phyloP scores from a whole-genome alignment of 768 basidiomycete genomes.

The Galerina sulciceps region DNA sequence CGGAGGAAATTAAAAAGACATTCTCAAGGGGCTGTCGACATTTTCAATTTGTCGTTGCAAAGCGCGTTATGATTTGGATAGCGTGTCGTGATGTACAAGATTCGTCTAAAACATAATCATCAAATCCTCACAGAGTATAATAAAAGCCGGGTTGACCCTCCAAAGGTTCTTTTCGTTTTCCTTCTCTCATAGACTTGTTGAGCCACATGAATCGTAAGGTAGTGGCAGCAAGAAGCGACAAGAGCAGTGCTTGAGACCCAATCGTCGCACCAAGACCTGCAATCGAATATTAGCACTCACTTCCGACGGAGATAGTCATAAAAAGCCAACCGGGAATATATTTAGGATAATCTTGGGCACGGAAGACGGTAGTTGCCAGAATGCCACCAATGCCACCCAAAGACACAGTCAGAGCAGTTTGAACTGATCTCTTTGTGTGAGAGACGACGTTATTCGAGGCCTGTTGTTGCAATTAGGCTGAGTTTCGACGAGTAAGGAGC shows the following conservation, averaged over 20 bases:
- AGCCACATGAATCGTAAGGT: slow-evolving; percentile 39
- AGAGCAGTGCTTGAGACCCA: slow-evolving; percentile 41
- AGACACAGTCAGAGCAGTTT: slow-evolving; percentile 43
- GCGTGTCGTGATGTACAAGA: slow-evolving; percentile 13
- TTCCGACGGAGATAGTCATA: not conserved
- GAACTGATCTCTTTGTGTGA: slow-evolving; percentile 48
- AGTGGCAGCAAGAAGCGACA: slow-evolving; percentile 35
- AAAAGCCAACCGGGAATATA: slow-evolving; percentile 43
- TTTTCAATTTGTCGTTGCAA: too few species aligned
- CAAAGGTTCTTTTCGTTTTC: slow-evolving; percentile 34
- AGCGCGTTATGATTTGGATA: not conserved
- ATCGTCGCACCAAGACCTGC: slow-evolving; percentile 45
- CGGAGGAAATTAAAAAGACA: too few species aligned
- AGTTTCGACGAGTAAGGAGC: not conserved
- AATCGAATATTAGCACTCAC: slow-evolving; percentile 12
- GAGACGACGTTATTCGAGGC: slow-evolving; percentile 52
- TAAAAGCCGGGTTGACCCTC: slow-evolving; percentile 44
- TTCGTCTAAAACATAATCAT: slow-evolving; percentile 8
- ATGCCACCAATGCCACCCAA: slow-evolving; percentile 49
- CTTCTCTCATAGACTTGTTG: slow-evolving; percentile 39
- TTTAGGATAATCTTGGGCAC: slow-evolving; percentile 44
- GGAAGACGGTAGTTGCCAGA: slow-evolving; percentile 45
- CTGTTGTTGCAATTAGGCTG: slow-evolving; percentile 16
- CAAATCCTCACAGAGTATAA: slow-evolving; percentile 41
- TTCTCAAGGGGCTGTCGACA: too few species aligned